phyloP scores from a whole-genome alignment of 2,329 filamentous ascomycete species.

The Arthrobotrys sinensis region DNA sequence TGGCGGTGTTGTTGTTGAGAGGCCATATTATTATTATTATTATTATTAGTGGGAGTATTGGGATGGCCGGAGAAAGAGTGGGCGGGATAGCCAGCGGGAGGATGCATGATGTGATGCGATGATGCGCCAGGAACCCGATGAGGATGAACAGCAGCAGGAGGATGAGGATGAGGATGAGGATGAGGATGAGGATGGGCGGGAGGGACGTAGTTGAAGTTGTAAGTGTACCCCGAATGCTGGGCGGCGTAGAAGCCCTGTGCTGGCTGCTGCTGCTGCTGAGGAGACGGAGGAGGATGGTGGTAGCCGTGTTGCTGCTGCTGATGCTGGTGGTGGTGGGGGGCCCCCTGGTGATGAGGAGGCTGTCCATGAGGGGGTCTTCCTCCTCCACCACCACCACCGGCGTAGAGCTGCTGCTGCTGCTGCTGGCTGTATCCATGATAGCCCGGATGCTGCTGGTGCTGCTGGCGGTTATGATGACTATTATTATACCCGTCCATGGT shows the following conservation, averaged over 20 bases:
- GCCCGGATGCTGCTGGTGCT: slow-evolving; percentile 10
- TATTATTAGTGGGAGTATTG: no score
- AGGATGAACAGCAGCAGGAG: not conserved
- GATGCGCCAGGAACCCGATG: slow-evolving; percentile 1
- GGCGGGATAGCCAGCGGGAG: slow-evolving; percentile 23
- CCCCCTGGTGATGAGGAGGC: not conserved
- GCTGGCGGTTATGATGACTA: not conserved
- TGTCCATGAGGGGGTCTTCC: slow-evolving; percentile 1
- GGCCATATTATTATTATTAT: not conserved
- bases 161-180: not conserved
- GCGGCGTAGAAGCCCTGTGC: slow-evolving; percentile 43
- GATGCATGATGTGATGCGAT: slow-evolving; percentile 12
- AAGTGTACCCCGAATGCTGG: slow-evolving; percentile 49
- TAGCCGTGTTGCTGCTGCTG: slow-evolving; percentile 5
- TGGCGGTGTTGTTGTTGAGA: slow-evolving; percentile 20
- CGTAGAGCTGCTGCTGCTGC: slow-evolving; percentile 32
- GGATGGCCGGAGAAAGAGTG: not conserved
- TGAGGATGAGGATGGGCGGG: slow-evolving; percentile 9
- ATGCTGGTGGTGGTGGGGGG: slow-evolving; percentile 15
- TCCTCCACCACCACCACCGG: slow-evolving; percentile 18
- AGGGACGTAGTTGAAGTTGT: slow-evolving; percentile 60
- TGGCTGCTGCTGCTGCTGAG: not conserved
- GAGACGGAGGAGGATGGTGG: slow-evolving; percentile 9
- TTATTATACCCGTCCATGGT: slow-evolving; percentile 57
- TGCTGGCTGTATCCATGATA: slow-evolving; percentile 35